Evolutionary conservation across 1,284 basidiomycete genomes (phyloP), one percentile per base, ranked within the genome.

Genomic region (Lignosus rhinocerotis): DNA sequence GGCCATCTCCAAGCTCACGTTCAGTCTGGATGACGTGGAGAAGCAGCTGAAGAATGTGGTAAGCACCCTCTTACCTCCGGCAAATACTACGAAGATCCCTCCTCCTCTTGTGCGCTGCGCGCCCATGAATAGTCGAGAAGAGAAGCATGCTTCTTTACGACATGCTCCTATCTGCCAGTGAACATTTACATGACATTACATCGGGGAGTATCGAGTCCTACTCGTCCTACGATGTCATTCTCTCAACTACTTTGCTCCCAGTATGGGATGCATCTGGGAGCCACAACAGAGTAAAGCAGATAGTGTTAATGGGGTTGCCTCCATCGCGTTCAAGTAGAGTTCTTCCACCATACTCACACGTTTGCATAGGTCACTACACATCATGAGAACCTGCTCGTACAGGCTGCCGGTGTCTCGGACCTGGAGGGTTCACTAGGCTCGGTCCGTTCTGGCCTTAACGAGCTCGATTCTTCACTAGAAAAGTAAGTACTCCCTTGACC

Each of bases 1-100:
- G 1, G 92, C 93, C 2, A 88, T 96, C 34, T 87, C 91, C 8
- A 92, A 90, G 69, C 78, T 97, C 5, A 90, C 88, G 59, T 82
- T 87, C 66, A 90, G 87, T 2, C 88, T 96, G 61, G 94, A 96
- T 49, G 93, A 96, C 70, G 86, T 95, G 17, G 88, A 89, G 31
- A 91, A 89, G 69, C 92, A 96, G 72, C 86, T 96, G 50, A 89
- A 91, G 73, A 81, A 80, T 56, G 80, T 96, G 73, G 93, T 94
- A 55, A 67, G 88, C 78, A 31, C n/a, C 46, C 33, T 49, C 32
- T 17, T 38, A 32, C 32, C 25, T 32, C 31, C 45, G 38, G 46
- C 34, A 21, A 17, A 52, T 32, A 31, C 36, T 21, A 10, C 25
- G 21, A 21, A 49, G 55, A 39, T 47, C n/a, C 21, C 38, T 21